Base-by-base conservation (phyloP, 148 eudicot species). In the Pharnaceum exiguum region DNA sequence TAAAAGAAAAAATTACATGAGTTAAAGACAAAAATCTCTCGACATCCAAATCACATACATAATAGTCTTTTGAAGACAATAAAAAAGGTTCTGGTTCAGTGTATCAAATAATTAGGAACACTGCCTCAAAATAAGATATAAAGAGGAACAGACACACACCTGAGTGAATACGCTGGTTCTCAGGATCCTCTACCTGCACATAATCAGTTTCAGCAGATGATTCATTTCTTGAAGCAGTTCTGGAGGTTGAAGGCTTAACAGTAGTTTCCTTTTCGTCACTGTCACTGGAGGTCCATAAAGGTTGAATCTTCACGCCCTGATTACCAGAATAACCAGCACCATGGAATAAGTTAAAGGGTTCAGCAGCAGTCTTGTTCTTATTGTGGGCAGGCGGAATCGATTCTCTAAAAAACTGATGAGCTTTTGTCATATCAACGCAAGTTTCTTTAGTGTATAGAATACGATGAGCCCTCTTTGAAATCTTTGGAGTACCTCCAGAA, bases 151-250 rank as follows among this genome's bases (percentile, higher is more conserved):
- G 61, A 46, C 19, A 26, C 63, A 54, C 57, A 86, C 97, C 95
- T 51, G 77, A 71, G 57, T 23, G 16, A 21, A 50, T 33, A 46
- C 53, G 57, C 62, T 48, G 63, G 57, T 66, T 75, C 60, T 66
- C 52, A 30, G 66, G 66, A 51, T 57, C 62, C 44, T 65, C 79
- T 62, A 70, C 54, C 30, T 71, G 87, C 83, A 77, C 58, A 47
- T 76, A 68, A 46, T 81, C 81, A 45, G 90, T 77, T 39, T 87
- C 94, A 26, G 82, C 81, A 25, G 89, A 87, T 12, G 83, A 75
- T 57, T 91, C 94, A 65, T 76, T 74, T 72, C 68, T 77, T 58
- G 67, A 51, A 51, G 21, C 31, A 24, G 62, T 65, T 69, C 75
- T 77, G 44, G 60, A 57, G 51, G 73, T 49, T 36, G 51, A 46